Evolutionary conservation across 371 early-diverging fungal genomes (phyloP), one percentile per base, ranked within the genome.

Genomic region (Zancudomyces culisetae): DNA sequence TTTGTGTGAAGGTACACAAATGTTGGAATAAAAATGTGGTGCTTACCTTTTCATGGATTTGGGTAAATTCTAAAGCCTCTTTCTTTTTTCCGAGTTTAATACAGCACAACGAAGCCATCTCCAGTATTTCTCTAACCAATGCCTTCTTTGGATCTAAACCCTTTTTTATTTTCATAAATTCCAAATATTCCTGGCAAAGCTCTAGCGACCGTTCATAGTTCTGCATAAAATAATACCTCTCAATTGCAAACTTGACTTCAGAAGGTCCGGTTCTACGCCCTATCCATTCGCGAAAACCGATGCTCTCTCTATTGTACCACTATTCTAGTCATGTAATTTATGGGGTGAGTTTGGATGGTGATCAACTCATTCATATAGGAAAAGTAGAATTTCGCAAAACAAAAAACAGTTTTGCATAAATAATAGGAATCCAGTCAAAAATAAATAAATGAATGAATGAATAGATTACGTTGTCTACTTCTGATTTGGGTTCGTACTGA

Each of bases 51-150:
- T 64, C 24, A 28, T 66, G 65, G 28, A 41, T 22, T 4, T 52
- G 27, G 29, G 45, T 26, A 24, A 60, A 62, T 20, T 45, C 52
- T 15, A 66, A 29, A 0, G 62, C 63, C 21, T 55, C 46, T 1
- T 56, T 60, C 2, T 24, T 23, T 1, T 55, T 49, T 2, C 56
- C 43, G 18, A 66, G 49, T 15, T 28, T 39, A 1, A 48, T 28
- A 51, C 18, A 59, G 55, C 24, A 29, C 49, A 47, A 66, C 57
- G 22, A 27, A 18, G 39, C 48, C 54, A 60, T 59, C 41, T 66
- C 66, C 3, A 66, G 29, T n/a, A 66, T 30, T 42, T 66, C 66
- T 30, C 66, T 60, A 24, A 66, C 49, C 15, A 27, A 42, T 0
- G 63, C 58, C 15, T 57, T 30, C 1, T 62, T 61, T 27, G 47